Evolutionary conservation across 768 basidiomycete species (phyloP), one percentile per base, ranked within the genome.

Genomic region (Tubosaeta sp.): DNA sequence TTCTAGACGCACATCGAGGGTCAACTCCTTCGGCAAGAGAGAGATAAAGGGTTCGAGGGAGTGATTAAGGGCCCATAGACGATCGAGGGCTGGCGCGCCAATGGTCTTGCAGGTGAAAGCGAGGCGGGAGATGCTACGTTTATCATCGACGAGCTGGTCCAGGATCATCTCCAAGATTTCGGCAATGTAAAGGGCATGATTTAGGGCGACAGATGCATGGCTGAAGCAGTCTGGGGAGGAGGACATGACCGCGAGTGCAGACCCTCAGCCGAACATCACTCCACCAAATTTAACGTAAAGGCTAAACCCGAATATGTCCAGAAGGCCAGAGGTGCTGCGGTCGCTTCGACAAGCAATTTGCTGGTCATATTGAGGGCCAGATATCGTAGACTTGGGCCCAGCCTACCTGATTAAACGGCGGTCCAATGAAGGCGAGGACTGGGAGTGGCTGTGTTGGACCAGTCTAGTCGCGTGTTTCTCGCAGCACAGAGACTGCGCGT

Each of bases 401-500:
- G 6, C 14, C 41, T 10, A 27, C 6, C 27, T 27, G 27, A 27
- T 27, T 27, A 9, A 27, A 27, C 27, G 6, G 27, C 27, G 27
- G 27, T 27, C 27, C 27, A 27, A 27, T n/a, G n/a, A n/a, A n/a
- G n/a, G n/a, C 8, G 7, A 35, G n/a, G n/a, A 16, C 35, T 46
- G 52, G n/a, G 29, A 31, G 62, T 67, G 65, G 65, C 65, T 64
- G 59, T 69, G 67, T 31, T 45, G 42, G 48, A 44, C 43, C 46
- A 62, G 38, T 31, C 22, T 45, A 36, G 38, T 38, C 52, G 66
- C 65, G 60, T 67, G 64, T 62, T 53, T 58, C 52, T 51, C 36
- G 39, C 45, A 43, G 39, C 27, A 39, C 52, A 31, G n/a, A 19
- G 41, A 51, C 47, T 34, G 41, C 41, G 29, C 30, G 45, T 48